Conservation (phyloP, 495 filamentous ascomycete genomes). For the Podospora sp. region DNA sequence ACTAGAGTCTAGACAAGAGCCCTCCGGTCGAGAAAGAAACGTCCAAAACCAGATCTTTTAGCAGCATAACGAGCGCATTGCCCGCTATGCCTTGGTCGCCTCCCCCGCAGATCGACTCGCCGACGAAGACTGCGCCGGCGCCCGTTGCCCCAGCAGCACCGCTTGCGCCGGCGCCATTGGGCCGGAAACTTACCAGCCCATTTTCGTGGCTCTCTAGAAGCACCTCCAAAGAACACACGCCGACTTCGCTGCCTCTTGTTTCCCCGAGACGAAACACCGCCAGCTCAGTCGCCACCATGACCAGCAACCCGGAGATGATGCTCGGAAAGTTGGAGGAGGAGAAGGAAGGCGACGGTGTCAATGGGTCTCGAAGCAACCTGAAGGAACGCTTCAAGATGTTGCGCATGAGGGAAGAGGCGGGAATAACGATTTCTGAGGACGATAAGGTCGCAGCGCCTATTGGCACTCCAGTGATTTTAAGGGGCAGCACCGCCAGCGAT, state of each 20-base stretch:
- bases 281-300: conserved; percentile 72
- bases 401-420: conserved; percentile 76
- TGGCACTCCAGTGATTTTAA: conserved; percentile 43
- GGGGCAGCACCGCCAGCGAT: conserved; percentile 55
- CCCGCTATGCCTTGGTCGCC: conserved; percentile 61
- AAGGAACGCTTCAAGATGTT: conserved; percentile 85
- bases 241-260: conserved; percentile 49
- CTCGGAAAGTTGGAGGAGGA: conserved; percentile 70
- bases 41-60: conserved; percentile 48
- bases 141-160: conserved; percentile 40
- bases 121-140: conserved; percentile 37
- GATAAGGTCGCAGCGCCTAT: conserved; percentile 48
- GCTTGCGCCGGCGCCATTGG: conserved; percentile 44
- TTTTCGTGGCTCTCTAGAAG: conserved; percentile 86
- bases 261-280: conserved; percentile 66
- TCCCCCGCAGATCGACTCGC: conserved; percentile 39
- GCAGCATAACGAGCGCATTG: conserved; percentile 48
- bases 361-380: conserved; percentile 65
- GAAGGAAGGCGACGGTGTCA: conserved; percentile 51
- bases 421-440: conserved; percentile 55
- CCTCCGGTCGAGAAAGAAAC: conserved; percentile 31
- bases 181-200: conserved; percentile 74
- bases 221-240: conserved; percentile 64
- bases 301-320: conserved; percentile 74
- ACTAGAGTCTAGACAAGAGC: conserved; percentile 28